Base-by-base conservation (phyloP, 192 early-diverging fungal species). In the Coemansia sp. region DNA sequence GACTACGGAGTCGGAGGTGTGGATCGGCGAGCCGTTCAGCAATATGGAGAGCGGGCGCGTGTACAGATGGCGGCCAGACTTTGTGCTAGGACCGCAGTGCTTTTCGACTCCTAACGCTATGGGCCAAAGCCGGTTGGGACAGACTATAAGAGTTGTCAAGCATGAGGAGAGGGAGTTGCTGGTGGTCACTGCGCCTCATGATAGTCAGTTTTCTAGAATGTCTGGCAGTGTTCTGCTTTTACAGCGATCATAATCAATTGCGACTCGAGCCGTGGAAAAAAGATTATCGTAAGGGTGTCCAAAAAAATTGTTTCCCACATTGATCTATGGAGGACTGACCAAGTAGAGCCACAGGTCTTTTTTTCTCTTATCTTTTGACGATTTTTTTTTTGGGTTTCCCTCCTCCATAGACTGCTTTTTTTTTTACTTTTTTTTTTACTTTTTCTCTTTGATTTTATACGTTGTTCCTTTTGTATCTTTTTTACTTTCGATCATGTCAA, bases 21-120 rank as follows among this genome's bases (percentile, higher is more conserved):
- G 81, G 81, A 84, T 84, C 58, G 81, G 81, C 68, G 81, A 84
- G 61, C 81, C 81, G 5, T 63, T 84, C 29, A 78, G 81, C 59
- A 65, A 65, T 36, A 46, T 63, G 36, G 80, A 77, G 69, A 69
- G 66, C 36, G 80, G 80, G 17, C 67, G 72, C 17, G 62, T 82
- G 27, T 73, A 82, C 42, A 61, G 69, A 25, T 82, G 80, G 80
- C 68, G 53, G 10, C 11, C 21, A 1, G 72, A 50, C 14, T 27
- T 68, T 44, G 53, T 2, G 10, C 8, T 55, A 14, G 15, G 38
- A 38, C 75, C 74, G 4, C 38, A 63, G 55, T 82, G 80, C 62
- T 77, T 67, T 25, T 57, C 25, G 23, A 46, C 57, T 23, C 62
- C 62, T n/a, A 66, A 62, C 29, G 60, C 63, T 32, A 44, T 71